Percentiles rank a stretch among this genome's conserved stretches.
Conservation (phyloP, 177 flowering plant species). For the Vitis hybrid region DNA sequence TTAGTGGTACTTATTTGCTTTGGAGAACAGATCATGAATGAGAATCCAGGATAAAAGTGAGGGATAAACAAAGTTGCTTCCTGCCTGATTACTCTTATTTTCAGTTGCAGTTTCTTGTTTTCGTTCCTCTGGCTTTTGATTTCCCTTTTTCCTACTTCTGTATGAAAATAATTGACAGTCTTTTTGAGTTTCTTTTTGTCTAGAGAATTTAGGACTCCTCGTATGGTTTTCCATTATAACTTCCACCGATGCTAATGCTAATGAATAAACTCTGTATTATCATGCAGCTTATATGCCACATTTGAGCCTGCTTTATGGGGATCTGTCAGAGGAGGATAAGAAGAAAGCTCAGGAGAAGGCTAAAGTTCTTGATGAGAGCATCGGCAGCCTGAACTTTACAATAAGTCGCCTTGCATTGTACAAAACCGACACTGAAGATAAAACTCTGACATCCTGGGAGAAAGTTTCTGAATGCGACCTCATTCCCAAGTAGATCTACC, state of each 20-base stretch:
- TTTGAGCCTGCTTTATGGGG: constrained; percentile 83
- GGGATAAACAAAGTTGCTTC: too few species aligned
- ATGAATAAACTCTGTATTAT: neutral
- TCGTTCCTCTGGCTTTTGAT: too few species aligned
- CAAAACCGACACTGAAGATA: constrained; percentile 80
- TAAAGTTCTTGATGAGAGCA: constrained; percentile 45
- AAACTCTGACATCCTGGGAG: constrained; percentile 81
- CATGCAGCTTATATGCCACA: constrained; percentile 94
- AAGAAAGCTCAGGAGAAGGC: constrained; percentile 72
- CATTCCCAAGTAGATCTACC: neutral
- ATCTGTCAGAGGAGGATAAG: constrained; percentile 79
- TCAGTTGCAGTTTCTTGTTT: too few species aligned
- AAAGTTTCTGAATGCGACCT: constrained; percentile 63
- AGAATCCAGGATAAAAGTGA: too few species aligned
- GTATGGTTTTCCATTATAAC: neutral
- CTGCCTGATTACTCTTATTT: too few species aligned
- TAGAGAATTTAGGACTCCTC: neutral
- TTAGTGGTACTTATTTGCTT: too few species aligned
- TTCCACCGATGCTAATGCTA: neutral
- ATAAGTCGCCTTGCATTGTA: constrained; percentile 64
- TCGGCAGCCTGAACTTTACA: constrained; percentile 54
- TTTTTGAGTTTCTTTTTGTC: neutral
- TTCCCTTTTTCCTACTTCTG: too few species aligned
- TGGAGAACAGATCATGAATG: too few species aligned
- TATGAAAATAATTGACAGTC: too few species aligned